phyloP scores from a whole-genome alignment of 2,329 filamentous ascomycete species.

The Cercospora zeina region DNA sequence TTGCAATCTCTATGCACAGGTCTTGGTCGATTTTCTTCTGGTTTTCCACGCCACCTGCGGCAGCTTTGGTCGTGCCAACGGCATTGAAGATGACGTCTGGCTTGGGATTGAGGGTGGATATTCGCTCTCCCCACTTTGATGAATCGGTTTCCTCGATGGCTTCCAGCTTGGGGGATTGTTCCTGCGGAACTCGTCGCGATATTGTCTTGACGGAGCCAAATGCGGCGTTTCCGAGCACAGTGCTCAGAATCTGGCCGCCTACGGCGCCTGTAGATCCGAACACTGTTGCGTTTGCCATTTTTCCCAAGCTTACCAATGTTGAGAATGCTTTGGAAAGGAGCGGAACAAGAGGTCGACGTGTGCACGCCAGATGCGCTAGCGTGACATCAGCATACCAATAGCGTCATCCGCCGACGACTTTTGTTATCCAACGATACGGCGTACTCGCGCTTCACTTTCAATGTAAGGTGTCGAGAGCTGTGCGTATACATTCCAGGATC shows the following conservation, averaged over 20 bases:
- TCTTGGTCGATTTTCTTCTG: slow-evolving; percentile 46
- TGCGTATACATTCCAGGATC: no score
- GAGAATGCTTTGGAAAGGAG: neutral
- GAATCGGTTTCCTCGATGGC: slow-evolving; percentile 25
- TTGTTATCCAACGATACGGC: neutral
- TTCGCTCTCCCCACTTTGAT: slow-evolving; percentile 22
- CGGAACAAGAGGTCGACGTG: neutral
- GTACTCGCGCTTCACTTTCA: neutral
- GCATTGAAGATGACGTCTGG: slow-evolving; percentile 31
- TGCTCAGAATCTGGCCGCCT: slow-evolving; percentile 26
- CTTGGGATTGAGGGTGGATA: slow-evolving; percentile 16
- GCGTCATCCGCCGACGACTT: neutral
- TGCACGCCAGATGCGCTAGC: neutral
- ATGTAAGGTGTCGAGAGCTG: no score
- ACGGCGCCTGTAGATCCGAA: slow-evolving; percentile 31
- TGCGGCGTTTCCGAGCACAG: slow-evolving; percentile 17
- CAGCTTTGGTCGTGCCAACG: slow-evolving; percentile 41
- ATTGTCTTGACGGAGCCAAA: slow-evolving; percentile 26
- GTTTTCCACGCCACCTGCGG: slow-evolving; percentile 40
- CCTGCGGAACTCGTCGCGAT: slow-evolving; percentile 22
- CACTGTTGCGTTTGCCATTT: slow-evolving; percentile 25
- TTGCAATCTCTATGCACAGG: slow-evolving; percentile 41
- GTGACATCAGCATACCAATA: slow-evolving; percentile 1
- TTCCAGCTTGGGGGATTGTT: slow-evolving; percentile 22
- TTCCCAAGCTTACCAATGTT: neutral